Base-by-base conservation (phyloP, 164 flowering plant species). In the Euptelea pleiosperma region DNA sequence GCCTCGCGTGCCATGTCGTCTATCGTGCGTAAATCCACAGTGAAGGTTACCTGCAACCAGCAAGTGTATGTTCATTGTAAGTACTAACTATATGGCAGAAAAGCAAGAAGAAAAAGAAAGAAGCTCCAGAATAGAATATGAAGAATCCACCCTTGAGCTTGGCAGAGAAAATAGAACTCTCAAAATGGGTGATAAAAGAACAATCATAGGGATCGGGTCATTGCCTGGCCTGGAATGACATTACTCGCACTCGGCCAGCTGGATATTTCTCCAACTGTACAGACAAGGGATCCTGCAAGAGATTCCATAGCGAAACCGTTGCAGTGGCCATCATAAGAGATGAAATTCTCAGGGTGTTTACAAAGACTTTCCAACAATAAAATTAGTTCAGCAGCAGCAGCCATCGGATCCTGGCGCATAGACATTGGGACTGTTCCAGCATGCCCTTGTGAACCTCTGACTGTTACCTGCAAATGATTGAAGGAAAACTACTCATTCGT, bases 391-490 rank as follows among this genome's bases (percentile, higher is more conserved):
- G 99, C 97, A 49, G 97, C 83, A 58, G 95, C 99, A 60, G 85
- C 75, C 97, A 94, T 85, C 15, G 97, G 97, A 71, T 91, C 99
- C 35, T 75, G 82, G 31, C 99, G 92, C 95, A 91, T 77, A 15
- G 82, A 69, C 99, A 94, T 94, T 42, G 99, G 99, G 48, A 94
- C 99, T 8, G 99, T 94, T 63, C 97, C 97, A 22, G 99, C 99
- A 76, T 94, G 99, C 60, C 97, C 99, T 60, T 94, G 99, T 35
- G 92, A 71, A 59, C 99, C 99, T 78, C 68, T 86, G 39, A 94
- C 93, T 3, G 91, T 91, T 33, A 94, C 89, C 99, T 94, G 82
- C 66, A 73, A 46, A 47, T 55, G 39, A 52, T 8, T 41, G 40
- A 18, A 24, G 39, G 39, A 58, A 25, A 45, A 54, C 11, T 19